phyloP scores from a whole-genome alignment of 2,329 filamentous ascomycete genomes.

The Alternaria arborescens region DNA sequence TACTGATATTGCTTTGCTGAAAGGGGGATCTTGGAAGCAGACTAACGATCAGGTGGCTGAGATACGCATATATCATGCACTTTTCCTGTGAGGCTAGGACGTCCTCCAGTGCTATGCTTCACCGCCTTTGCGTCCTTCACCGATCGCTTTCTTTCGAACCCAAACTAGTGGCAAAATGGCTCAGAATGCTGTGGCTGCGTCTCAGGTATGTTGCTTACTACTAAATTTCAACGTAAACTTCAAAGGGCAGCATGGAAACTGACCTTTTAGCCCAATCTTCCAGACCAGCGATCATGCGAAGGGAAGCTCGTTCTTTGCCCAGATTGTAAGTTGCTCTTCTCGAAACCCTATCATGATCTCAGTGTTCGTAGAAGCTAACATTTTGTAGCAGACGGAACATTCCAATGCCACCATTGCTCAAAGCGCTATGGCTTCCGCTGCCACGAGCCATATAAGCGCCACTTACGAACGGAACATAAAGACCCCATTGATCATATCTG shows the following conservation, averaged over 20 bases:
- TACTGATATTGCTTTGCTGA: too few relatives aligned
- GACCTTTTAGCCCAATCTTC: slow-evolving; percentile 1
- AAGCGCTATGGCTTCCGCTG: background rate
- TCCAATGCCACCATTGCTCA: background rate
- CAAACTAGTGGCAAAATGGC: background rate
- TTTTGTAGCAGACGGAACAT: background rate
- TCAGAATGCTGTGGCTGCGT: background rate
- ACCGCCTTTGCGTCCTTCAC: too few relatives aligned
- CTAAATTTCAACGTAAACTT: background rate
- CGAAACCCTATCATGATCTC: background rate
- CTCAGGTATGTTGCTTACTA: background rate
- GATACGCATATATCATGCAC: too few relatives aligned
- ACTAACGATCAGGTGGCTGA: too few relatives aligned
- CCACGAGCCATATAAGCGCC: background rate
- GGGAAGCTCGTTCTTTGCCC: background rate
- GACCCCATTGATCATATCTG: background rate
- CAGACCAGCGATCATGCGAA: background rate
- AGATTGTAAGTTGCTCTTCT: background rate
- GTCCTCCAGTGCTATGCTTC: too few relatives aligned
- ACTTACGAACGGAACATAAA: background rate
- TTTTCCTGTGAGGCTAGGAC: too few relatives aligned
- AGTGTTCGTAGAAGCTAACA: background rate
- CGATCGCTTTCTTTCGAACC: background rate
- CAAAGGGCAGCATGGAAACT: background rate
- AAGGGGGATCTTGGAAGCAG: too few relatives aligned